Conservation (phyloP, 2,329 filamentous ascomycete species). For the Stenocarpella maydis region DNA sequence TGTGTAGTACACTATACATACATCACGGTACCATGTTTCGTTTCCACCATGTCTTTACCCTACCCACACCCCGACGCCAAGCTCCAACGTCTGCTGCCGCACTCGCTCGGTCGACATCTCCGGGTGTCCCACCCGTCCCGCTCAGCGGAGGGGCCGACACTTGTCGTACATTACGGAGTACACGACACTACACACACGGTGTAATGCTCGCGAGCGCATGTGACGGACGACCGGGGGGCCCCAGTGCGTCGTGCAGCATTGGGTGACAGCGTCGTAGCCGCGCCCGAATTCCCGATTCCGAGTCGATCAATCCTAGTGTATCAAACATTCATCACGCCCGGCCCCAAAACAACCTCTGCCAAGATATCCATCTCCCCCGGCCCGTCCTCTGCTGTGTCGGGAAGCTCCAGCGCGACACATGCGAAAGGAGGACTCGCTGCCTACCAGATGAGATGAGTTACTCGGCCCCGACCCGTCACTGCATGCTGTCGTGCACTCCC, state of each 20-base stretch:
- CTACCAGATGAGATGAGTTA: not conserved
- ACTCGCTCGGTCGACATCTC: conserved; percentile 24
- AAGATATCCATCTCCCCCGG: not conserved
- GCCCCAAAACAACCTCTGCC: conserved; percentile 5
- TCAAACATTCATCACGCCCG: conserved; percentile 10
- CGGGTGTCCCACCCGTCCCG: conserved; percentile 16
- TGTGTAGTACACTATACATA: too few relatives aligned
- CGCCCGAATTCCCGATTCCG: conserved; percentile 10
- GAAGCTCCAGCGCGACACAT: conserved; percentile 4
- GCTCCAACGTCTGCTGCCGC: not conserved
- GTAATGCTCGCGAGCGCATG: not conserved
- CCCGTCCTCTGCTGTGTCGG: conserved; percentile 1
- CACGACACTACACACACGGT: too few relatives aligned
- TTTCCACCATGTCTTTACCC: conserved; percentile 1
- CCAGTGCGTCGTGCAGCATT: not conserved
- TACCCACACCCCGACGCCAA: conserved; percentile 18
- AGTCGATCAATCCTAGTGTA: conserved; percentile 25
- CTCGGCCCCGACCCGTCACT: not conserved
- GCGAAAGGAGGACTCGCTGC: not conserved
- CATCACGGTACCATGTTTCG: not conserved
- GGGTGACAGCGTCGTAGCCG: not conserved
- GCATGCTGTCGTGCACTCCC: not conserved
- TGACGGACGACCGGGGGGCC: not conserved
- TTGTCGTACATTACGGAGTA: too few relatives aligned
- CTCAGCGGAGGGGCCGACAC: conserved; percentile 16